Evolutionary conservation across 805 yeast genomes (phyloP).

Genomic region (Kluyveromyces nonfermentans): DNA sequence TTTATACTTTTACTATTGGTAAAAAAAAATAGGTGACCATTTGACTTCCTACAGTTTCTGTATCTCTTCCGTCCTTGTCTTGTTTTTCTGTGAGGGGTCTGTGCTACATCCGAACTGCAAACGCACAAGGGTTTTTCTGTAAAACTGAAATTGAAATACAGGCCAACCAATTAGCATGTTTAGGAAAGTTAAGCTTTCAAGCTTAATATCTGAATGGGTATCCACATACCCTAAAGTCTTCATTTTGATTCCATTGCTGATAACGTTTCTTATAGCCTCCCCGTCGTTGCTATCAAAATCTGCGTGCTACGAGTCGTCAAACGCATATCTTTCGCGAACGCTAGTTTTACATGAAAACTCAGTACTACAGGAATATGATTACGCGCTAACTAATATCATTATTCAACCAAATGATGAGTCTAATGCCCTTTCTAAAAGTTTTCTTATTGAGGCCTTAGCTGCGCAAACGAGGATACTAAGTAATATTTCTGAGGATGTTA

Average conservation of each 20-base stretch:
- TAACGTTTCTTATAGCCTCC: conserved; percentile 40
- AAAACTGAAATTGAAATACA: not conserved
- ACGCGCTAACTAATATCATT: conserved; percentile 18
- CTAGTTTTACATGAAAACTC: conserved; percentile 2
- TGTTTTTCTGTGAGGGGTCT: not conserved
- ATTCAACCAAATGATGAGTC: conserved; percentile 10
- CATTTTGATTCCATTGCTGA: conserved; percentile 41
- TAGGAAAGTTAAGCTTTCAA: not conserved
- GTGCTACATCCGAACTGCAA: not conserved
- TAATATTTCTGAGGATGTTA: conserved; percentile 14
- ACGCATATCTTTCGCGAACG: conserved; percentile 12
- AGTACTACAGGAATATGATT: conserved; percentile 21
- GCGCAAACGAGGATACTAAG: conserved; percentile 28
- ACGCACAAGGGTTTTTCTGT: not conserved
- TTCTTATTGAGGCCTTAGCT: conserved; percentile 28
- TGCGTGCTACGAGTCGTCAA: conserved; percentile 18
- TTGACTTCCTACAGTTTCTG: not conserved
- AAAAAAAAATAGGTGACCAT: too few relatives aligned
- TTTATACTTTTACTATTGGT: not conserved
- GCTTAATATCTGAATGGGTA: not conserved
- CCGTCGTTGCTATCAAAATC: conserved; percentile 36
- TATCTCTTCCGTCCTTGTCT: not conserved
- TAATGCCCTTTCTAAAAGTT: conserved; percentile 29
- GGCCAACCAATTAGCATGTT: not conserved
- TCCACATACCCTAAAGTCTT: conserved; percentile 31